Base-by-base conservation (phyloP, 495 filamentous ascomycete species). In the Tuber calosporum region DNA sequence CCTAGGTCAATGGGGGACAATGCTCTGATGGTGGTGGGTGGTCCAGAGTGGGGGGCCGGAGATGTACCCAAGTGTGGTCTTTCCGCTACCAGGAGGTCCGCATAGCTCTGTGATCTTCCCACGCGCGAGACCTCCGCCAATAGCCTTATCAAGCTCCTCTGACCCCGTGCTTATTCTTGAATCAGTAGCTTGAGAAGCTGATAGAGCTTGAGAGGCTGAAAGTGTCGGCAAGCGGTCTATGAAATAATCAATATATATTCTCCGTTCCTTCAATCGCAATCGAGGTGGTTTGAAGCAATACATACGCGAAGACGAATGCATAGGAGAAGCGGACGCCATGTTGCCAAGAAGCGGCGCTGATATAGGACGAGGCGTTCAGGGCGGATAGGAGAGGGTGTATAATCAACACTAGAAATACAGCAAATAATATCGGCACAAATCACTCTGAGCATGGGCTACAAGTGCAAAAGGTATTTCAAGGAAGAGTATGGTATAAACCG, bases 81-180 rank as follows among this genome's bases (percentile, higher is more conserved):
- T 98, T 19, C 95, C 95, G 22, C 87, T 87, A 1, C 94, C 94
- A 15, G 92, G 92, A 22, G 95, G 93, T 0, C 95, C 95, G 84
- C 90, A 96, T 41, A 97, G 83, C 82, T 99, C 95, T 8, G 90
- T 90, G n/a, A 96, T 86, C 81, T 93, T 90, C 36, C 93, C 93
- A 45, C 89, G 88, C 71, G 87, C 84, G 38, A 97, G 82, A 5
- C 91, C 93, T 66, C 74, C 77, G 67, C 79, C 75, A 74, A 92
- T 79, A 22, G 83, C 83, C 71, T 82, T 80, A 82, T 94, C 90
- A 30, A 97, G 87, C 40, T 82, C 83, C 43, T 78, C 53, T 40
- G 97, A 82, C 2, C 91, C 89, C 4, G 92, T 96, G 1, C 87
- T 84, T 53, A 97, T 85, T 39, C 83, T 85, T 38, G 82, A 81